Base-by-base conservation (phyloP, 345 rosid species). In the Eucalyptus dawsonii region DNA sequence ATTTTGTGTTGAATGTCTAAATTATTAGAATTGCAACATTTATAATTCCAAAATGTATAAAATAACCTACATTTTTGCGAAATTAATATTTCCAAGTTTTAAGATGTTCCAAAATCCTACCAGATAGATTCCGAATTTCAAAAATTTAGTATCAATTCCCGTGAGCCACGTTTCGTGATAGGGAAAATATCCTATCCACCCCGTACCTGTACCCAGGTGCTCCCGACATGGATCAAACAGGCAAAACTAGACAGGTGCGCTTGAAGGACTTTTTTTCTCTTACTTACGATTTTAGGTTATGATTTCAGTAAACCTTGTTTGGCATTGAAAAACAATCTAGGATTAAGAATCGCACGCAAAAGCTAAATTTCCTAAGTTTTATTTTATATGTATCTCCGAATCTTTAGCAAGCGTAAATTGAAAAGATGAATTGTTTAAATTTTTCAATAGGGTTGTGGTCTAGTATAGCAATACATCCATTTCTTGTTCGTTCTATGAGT, bases 91-190 rank as follows among this genome's bases (percentile, higher is more conserved):
- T 34, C 4, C 8, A 72, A 6, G 45, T 21, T 72, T 19, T 8
- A 11, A 1, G 13, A 19, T 37, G 81, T 19, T 72, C 25, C 4
- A 10, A 9, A 4, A 72, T 42, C 45, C 8, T 34, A 69, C 13
- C 2, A 1, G 5, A 5, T 34, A 17, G 8, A 42, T 3, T 4
- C 0, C 0, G 40, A 3, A 27, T 34, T 9, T 16, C 3, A 40
- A 76, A 40, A 76, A 21, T 76, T 76, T 40, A 6, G 83, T 11
- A 37, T 37, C 25, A 19, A 72, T 17, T 40, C 83, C 8, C 6
- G 13, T 11, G 0, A 21, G 6, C 14, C 1, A 72, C 5, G 45
- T 22, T 37, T 76, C 45, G 2, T 3, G 14, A 11, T 37, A 21
- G 27, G 83, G 47, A 37, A 76, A 40, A 10, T 21, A 76, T 72